phyloP scores from a whole-genome alignment of 371 early-diverging fungal species.

The Syncephalis fuscata region DNA sequence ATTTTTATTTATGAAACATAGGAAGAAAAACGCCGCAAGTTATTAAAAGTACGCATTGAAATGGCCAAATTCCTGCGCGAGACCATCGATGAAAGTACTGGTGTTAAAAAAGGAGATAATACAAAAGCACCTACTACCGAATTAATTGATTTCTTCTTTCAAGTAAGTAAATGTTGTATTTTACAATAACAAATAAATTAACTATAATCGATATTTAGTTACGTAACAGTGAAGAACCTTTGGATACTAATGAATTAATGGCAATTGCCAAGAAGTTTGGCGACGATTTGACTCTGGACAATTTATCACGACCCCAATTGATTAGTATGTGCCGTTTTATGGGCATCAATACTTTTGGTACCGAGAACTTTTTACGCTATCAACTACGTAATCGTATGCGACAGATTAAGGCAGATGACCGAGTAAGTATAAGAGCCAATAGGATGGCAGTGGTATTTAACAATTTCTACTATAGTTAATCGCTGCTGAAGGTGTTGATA shows the following conservation, averaged over 20 bases:
- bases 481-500: conserved; percentile 73
- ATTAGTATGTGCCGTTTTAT: conserved; percentile 88
- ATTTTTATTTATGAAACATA: conserved; percentile 12
- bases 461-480: conserved; percentile 32
- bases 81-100: conserved; percentile 76
- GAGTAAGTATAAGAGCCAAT: conserved; percentile 14
- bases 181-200: neutral
- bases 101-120: conserved; percentile 27
- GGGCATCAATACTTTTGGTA: conserved; percentile 88
- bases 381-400: conserved; percentile 74
- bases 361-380: conserved; percentile 83
- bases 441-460: neutral
- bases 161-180: conserved; percentile 21
- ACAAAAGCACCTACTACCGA: conserved; percentile 49
- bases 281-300: conserved; percentile 85
- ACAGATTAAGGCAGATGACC: conserved; percentile 79
- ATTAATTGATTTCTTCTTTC: conserved; percentile 64
- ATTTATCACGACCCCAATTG: conserved; percentile 84
- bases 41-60: conserved; percentile 77
- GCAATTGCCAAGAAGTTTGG: conserved; percentile 72
- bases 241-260: conserved; percentile 68
- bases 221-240: conserved; percentile 70
- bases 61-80: conserved; percentile 91
- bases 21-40: conserved; percentile 82
- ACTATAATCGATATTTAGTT: conserved; percentile 22